A percentile compares a stretch with the other conserved stretches of the same genome.
phyloP scores from a whole-genome alignment of 140 eudicot genomes.

The Oenanthe javanica region DNA sequence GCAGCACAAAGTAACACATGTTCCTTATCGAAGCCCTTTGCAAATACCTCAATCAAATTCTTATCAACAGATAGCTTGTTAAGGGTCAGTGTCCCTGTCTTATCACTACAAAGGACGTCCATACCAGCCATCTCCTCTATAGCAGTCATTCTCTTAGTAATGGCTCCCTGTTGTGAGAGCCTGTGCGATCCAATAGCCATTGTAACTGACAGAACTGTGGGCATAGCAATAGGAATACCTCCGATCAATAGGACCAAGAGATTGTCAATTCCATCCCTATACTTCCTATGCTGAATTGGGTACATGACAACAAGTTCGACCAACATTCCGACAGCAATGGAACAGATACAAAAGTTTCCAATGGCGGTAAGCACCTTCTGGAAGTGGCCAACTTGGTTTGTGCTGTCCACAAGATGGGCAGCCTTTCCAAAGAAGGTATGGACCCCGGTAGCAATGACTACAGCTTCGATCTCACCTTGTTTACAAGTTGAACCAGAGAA shows the following conservation, averaged over 20 bases:
- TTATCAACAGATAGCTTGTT: slow-evolving; percentile 77
- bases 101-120: slow-evolving; percentile 91
- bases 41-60: slow-evolving; percentile 72
- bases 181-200: slow-evolving; percentile 99
- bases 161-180: slow-evolving; percentile 89
- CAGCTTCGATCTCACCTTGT: slow-evolving; percentile 90
- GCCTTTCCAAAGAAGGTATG: slow-evolving; percentile 98
- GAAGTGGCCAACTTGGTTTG: slow-evolving; percentile 94
- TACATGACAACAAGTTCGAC: slow-evolving; percentile 85
- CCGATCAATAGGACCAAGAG: slow-evolving; percentile 84
- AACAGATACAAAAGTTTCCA: slow-evolving; percentile 92
- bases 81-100: slow-evolving; percentile 85
- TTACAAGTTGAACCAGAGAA: slow-evolving; percentile 96
- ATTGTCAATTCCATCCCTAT: slow-evolving; percentile 78
- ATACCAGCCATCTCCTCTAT: slow-evolving; percentile 96
- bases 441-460: slow-evolving; percentile 92
- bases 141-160: slow-evolving; percentile 96
- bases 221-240: slow-evolving; percentile 97
- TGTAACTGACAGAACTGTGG: slow-evolving; percentile 86
- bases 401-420: slow-evolving; percentile 93
- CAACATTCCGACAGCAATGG: slow-evolving; percentile 83
- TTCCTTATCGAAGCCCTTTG: slow-evolving; percentile 78
- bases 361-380: slow-evolving; percentile 89
- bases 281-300: slow-evolving; percentile 79
- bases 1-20: slow-evolving; percentile 80